A percentile compares a stretch with the other conserved stretches of the same genome.
Conservation (phyloP, 2,329 filamentous ascomycete species). For the Fusarium udum region DNA sequence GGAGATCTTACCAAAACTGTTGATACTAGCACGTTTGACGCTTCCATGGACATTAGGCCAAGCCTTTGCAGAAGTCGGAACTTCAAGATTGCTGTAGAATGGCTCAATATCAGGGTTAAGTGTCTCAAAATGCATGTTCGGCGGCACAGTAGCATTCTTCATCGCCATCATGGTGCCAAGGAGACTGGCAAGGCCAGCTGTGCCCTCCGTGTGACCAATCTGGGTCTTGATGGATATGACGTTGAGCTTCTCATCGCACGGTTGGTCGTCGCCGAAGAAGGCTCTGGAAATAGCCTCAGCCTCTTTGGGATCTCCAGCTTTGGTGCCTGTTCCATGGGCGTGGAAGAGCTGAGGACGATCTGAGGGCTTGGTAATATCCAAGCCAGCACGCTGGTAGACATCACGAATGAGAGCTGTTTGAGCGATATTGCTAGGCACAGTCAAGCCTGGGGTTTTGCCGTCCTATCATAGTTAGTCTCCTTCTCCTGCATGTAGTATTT, state of each 20-base stretch:
- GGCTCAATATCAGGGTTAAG: neutral
- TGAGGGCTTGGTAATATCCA: neutral
- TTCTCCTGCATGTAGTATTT: fast-evolving
- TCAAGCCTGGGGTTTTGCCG: neutral
- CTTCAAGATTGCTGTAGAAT: neutral
- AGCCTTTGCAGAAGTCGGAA: neutral
- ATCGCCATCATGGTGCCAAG: neutral
- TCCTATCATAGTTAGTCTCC: neutral
- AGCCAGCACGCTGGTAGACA: neutral
- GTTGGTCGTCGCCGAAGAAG: neutral
- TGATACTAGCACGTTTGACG: neutral
- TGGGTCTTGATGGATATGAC: slow-evolving; percentile 14
- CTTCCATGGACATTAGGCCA: neutral
- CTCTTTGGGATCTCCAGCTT: slow-evolving; percentile 18
- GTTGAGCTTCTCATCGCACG: neutral
- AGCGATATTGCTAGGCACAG: neutral
- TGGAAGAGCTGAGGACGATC: slow-evolving; percentile 14
- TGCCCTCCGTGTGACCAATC: slow-evolving; percentile 18
- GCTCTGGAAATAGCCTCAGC: slow-evolving; percentile 11
- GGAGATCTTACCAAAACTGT: neutral
- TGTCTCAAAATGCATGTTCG: neutral
- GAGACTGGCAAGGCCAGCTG: neutral
- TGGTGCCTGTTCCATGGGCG: slow-evolving; percentile 25
- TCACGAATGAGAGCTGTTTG: neutral
- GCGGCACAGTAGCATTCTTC: neutral